Evolutionary conservation across 75 land plant genomes (phyloP).

Genomic region (Azolla pinnata): DNA sequence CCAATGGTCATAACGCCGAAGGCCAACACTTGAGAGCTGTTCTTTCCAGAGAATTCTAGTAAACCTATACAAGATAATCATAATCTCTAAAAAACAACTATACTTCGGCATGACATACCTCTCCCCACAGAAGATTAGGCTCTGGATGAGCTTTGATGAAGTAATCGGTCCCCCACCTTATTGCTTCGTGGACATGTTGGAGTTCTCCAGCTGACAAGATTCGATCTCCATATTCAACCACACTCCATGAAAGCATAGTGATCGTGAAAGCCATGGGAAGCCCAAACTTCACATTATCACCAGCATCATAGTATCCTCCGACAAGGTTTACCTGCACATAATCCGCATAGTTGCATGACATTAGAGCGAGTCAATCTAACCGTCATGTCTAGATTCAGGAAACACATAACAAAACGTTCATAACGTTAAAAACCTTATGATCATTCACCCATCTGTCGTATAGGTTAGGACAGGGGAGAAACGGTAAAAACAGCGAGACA

Average conservation of each 20-base stretch:
- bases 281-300: constrained; percentile 85
- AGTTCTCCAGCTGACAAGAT: constrained; percentile 48
- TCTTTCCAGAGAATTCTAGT: not conserved
- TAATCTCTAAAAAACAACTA: too few relatives aligned
- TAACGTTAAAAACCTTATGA: too few relatives aligned
- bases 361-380: too few relatives aligned
- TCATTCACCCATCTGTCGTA: too few relatives aligned
- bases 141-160: constrained; percentile 79
- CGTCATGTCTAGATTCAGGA: too few relatives aligned
- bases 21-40: constrained; percentile 1
- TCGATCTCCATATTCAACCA: constrained; percentile 51
- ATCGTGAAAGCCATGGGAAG: constrained; percentile 90
- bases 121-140: constrained; percentile 67
- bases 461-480: too few relatives aligned
- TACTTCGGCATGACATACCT: too few relatives aligned
- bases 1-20: constrained; percentile 8
- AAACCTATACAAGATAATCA: not conserved
- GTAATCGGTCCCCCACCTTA: constrained; percentile 94
- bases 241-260: constrained; percentile 87
- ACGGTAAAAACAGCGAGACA: too few relatives aligned
- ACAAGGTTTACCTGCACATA: constrained; percentile 72
- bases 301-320: constrained; percentile 94
- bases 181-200: constrained; percentile 52
- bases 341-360: too few relatives aligned
- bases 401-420: too few relatives aligned